Percentiles rank a stretch among this genome's conserved stretches.
phyloP scores from a whole-genome alignment of 202 grass and related monocot genomes.

The Bolboschoenoplectus hybrid region DNA sequence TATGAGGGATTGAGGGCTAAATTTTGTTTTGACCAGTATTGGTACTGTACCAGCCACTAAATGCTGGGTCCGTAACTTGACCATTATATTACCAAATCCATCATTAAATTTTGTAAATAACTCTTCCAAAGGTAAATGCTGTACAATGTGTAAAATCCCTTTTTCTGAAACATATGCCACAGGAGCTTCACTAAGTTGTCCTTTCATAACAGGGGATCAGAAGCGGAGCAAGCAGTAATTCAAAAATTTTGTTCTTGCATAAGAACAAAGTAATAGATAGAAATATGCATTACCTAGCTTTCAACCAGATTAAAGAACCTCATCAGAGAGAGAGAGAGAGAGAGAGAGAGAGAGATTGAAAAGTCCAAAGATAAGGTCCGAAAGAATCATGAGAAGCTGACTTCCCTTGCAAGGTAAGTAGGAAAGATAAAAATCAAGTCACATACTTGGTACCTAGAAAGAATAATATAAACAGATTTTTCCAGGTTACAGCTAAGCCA shows the following conservation, averaged over 20 bases:
- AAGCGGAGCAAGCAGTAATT: not conserved
- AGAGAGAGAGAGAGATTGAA: not conserved
- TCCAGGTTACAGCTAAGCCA: not conserved
- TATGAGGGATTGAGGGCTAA: not conserved
- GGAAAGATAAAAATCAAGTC: no score
- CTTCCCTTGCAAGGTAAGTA: not conserved
- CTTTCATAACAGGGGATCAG: not conserved
- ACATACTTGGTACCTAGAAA: not conserved
- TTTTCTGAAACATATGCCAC: not conserved
- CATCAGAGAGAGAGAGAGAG: not conserved
- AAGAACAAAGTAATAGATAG: not conserved
- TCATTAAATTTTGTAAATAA: not conserved
- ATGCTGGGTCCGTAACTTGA: not conserved
- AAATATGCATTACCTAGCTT: not conserved
- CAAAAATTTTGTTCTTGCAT: not conserved
- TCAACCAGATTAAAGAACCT: not conserved
- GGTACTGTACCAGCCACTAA: not conserved
- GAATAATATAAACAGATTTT: not conserved
- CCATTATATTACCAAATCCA: not conserved
- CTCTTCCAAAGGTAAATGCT: not conserved
- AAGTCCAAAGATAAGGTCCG: not conserved
- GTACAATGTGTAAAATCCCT: not conserved
- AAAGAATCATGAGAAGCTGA: not conserved
- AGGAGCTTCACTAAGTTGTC: not conserved
- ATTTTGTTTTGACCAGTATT: not conserved